These are phyloP conservation scores for Liquidambar formosana DNA, from an alignment of 164 flowering plant species.

Conservation along the genomic window DNA sequence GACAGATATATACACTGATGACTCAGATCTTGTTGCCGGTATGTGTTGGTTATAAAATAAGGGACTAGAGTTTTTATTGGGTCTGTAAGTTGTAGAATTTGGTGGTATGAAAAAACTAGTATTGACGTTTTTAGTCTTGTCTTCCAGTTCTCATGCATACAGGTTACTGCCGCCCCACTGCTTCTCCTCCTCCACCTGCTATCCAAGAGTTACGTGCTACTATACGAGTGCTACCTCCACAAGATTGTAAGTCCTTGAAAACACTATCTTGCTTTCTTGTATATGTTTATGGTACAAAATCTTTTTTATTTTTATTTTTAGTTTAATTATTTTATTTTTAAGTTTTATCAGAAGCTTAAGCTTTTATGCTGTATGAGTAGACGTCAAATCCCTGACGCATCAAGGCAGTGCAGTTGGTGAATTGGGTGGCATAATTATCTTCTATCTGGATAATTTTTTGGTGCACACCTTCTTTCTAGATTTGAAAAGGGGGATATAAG, in stretches of 20 bases:
- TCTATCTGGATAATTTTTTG: neutral
- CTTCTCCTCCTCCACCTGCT: conserved; percentile 88
- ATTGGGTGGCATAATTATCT: neutral
- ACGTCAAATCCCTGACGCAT: neutral
- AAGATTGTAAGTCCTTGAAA: conserved; percentile 63
- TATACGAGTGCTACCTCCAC: conserved; percentile 85
- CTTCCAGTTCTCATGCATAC: conserved; percentile 96
- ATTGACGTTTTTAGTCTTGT: conserved; percentile 17
- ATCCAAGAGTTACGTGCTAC: conserved; percentile 86
- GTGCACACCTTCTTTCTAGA: neutral
- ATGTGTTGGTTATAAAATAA: conserved; percentile 17
- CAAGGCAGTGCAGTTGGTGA: neutral
- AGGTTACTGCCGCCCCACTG: conserved; percentile 94
- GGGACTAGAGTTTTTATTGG: neutral
- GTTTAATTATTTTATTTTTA: neutral
- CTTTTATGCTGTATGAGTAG: neutral
- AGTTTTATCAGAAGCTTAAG: neutral
- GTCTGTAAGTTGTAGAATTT: neutral
- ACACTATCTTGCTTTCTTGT: neutral
- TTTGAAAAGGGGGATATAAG: neutral
- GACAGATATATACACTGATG: conserved; percentile 93
- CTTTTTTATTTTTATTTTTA: neutral
- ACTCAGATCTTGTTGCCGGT: conserved; percentile 99
- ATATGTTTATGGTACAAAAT: neutral
- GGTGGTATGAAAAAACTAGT: neutral